Conservation (phyloP, 192 early-diverging fungal species). For the Chytriomyces sp. region DNA sequence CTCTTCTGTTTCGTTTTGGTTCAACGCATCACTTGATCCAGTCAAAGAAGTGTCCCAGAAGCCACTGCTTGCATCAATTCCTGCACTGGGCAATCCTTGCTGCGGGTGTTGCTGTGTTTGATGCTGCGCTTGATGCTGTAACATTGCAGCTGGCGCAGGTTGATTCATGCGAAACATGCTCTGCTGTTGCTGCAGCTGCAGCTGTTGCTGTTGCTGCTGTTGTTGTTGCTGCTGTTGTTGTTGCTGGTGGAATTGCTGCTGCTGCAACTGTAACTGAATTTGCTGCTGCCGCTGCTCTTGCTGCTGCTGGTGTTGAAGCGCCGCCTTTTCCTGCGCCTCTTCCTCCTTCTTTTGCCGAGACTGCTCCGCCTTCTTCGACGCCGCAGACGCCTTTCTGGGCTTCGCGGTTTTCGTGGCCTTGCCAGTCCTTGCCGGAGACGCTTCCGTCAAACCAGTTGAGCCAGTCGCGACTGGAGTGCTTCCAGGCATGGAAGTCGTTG, state of each 20-base stretch:
- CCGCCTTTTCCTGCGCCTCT: neutral
- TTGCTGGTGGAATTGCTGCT: neutral
- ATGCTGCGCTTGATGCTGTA: neutral
- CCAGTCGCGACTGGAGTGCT: neutral
- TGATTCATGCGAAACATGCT: too few species aligned
- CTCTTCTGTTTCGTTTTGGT: neutral
- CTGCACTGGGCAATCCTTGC: neutral
- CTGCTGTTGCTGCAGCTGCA: neutral
- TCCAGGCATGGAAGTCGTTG: neutral
- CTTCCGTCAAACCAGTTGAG: neutral
- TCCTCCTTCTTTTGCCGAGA: neutral
- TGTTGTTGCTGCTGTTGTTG: neutral
- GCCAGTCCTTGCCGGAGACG: neutral
- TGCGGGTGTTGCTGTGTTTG: neutral
- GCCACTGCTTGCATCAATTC: too few species aligned
- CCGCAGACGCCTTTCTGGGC: neutral
- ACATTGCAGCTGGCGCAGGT: too few species aligned
- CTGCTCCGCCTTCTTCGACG: neutral
- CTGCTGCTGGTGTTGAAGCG: neutral
- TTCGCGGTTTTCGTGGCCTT: neutral
- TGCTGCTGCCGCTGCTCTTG: conserved; percentile 1
- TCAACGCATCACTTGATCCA: neutral
- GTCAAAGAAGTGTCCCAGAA: neutral
- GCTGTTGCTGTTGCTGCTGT: neutral
- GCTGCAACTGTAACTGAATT: neutral